Percentiles rank a stretch among this genome's conserved stretches.
These are phyloP conservation scores for Fraxinus dipetala DNA, from an alignment of 305 asterid genomes.

Conservation along the genomic window DNA sequence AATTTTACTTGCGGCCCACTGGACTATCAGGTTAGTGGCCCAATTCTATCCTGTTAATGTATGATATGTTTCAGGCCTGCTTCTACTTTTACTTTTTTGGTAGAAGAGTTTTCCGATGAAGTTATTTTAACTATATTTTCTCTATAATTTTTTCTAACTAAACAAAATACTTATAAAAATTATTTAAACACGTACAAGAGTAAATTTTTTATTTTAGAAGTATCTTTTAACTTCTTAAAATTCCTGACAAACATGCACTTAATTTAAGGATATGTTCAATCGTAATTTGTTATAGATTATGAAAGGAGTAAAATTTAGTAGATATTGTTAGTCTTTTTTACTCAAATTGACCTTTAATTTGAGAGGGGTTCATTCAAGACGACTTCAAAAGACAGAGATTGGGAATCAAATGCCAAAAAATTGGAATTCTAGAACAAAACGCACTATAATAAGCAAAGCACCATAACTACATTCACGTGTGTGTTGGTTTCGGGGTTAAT, in stretches of 20 bases:
- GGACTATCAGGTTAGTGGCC: constrained; percentile 22
- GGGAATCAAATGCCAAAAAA: background rate
- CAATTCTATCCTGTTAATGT: background rate
- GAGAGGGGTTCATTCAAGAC: background rate
- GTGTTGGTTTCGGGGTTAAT: background rate
- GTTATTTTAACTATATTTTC: too few species aligned
- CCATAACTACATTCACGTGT: background rate
- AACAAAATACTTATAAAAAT: too few species aligned
- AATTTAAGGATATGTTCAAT: too few species aligned
- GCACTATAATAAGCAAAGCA: background rate
- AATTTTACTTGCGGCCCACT: constrained; percentile 12
- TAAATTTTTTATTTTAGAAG: too few species aligned
- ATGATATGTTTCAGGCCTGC: background rate
- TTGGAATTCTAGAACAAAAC: background rate
- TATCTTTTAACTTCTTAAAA: background rate
- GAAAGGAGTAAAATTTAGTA: too few species aligned
- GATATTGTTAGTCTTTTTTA: background rate
- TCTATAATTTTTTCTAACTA: too few species aligned
- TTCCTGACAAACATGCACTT: background rate
- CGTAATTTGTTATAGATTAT: background rate
- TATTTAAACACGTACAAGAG: background rate
- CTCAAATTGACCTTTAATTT: background rate
- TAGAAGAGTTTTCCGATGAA: too few species aligned
- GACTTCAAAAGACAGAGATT: background rate
- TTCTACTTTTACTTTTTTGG: background rate